A percentile compares a stretch with the other conserved stretches of the same genome.
Evolutionary conservation across 352 stramenopile species (phyloP).

Genomic region (Globisporangium canariense): DNA sequence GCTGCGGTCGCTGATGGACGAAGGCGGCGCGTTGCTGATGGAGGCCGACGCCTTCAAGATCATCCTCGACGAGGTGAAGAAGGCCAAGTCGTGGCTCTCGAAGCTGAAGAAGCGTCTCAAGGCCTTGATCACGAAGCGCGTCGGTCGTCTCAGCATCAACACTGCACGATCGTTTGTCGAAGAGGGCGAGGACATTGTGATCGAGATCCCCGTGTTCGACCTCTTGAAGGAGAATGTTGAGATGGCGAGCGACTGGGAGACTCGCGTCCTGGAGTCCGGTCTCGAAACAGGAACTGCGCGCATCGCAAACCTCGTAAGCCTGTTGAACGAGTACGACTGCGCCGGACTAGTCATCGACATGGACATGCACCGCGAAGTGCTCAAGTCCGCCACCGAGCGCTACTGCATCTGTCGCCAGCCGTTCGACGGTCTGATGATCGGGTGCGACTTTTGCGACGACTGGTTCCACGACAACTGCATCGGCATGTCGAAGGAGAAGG

Average conservation of each 20-base stretch:
- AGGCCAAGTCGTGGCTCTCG: constrained; percentile 72
- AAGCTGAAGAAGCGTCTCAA: constrained; percentile 86
- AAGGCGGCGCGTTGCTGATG: constrained; percentile 54
- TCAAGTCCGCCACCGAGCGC: constrained; percentile 90
- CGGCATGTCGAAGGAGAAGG: constrained; percentile 90
- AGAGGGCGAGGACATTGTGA: constrained; percentile 75
- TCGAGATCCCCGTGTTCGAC: constrained; percentile 72
- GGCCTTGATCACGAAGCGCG: constrained; percentile 61
- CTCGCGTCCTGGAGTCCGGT: constrained; percentile 63
- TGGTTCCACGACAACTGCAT: constrained; percentile 91
- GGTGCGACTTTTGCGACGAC: constrained; percentile 85
- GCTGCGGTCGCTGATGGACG: constrained; percentile 52
- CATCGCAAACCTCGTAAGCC: constrained; percentile 57
- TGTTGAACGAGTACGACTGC: constrained; percentile 83
- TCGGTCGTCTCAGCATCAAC: constrained; percentile 58
- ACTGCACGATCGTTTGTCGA: constrained; percentile 68
- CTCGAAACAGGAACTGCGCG: constrained; percentile 77
- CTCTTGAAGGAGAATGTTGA: constrained; percentile 80
- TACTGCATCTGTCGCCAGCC: constrained; percentile 89
- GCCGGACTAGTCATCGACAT: constrained; percentile 78
- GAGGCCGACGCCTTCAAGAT: constrained; percentile 76
- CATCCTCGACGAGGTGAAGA: constrained; percentile 80
- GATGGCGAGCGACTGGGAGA: constrained; percentile 78
- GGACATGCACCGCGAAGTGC: constrained; percentile 84
- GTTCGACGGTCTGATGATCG: constrained; percentile 90